These are phyloP conservation scores for Cyberlindnera mississippiensis DNA, from an alignment of 805 yeast species.

Conservation along the genomic window DNA sequence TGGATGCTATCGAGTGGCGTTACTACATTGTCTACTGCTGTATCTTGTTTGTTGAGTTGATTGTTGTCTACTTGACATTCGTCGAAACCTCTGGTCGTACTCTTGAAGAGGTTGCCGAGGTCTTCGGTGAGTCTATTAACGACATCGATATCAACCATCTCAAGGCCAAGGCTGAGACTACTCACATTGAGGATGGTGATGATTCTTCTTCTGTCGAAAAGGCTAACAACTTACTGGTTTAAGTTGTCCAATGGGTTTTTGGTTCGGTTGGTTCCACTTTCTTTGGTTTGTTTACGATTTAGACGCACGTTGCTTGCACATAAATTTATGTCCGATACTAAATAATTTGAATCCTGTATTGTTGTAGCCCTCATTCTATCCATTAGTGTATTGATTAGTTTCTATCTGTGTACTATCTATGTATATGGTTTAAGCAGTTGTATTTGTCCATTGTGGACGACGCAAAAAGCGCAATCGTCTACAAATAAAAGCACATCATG, in stretches of 20 bases:
- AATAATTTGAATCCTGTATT: too few relatives aligned
- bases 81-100: slow-evolving; percentile 38
- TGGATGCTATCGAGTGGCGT: slow-evolving; percentile 35
- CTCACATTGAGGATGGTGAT: slow-evolving; percentile 19
- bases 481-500: too few relatives aligned
- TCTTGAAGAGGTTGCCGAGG: slow-evolving; percentile 36
- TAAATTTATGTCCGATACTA: background rate
- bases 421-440: too few relatives aligned
- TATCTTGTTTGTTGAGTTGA: slow-evolving; percentile 29
- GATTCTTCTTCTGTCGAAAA: slow-evolving; percentile 10
- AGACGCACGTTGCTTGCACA: background rate
- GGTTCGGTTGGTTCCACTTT: too few relatives aligned
- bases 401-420: too few relatives aligned
- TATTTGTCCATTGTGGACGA: too few relatives aligned
- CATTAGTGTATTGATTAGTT: too few relatives aligned
- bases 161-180: slow-evolving; percentile 16
- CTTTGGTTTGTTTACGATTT: background rate
- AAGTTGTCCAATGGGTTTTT: background rate
- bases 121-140: slow-evolving; percentile 29
- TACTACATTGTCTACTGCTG: slow-evolving; percentile 35
- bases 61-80: slow-evolving; percentile 30
- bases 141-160: slow-evolving; percentile 15
- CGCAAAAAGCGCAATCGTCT: too few relatives aligned
- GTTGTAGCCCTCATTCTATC: too few relatives aligned
- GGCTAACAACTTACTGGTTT: slow-evolving; percentile 15